Percentiles rank a stretch among this genome's conserved stretches.
These are phyloP conservation scores for Boletus barrowsii DNA, from an alignment of 768 basidiomycete genomes.

Conservation along the genomic window DNA sequence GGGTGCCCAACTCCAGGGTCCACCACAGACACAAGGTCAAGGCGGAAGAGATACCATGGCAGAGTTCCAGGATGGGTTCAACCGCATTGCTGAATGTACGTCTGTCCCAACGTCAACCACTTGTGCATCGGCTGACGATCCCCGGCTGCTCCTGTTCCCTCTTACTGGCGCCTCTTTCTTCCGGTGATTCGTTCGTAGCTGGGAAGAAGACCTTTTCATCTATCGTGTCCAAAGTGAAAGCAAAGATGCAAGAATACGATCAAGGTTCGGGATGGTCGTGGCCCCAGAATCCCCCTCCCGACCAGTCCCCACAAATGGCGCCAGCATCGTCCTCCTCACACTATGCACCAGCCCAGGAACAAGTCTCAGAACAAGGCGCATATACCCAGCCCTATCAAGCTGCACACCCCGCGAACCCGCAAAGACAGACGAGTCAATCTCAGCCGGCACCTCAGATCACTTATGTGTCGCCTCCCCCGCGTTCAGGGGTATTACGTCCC, in stretches of 20 bases:
- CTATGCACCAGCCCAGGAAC: background rate
- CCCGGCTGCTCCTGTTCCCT: too few species aligned
- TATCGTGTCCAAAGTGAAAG: conserved; percentile 73
- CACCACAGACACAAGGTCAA: conserved; percentile 12
- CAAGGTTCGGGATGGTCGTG: conserved; percentile 34
- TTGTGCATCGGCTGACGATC: background rate
- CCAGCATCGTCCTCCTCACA: background rate
- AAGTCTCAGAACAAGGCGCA: background rate
- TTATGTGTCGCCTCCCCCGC: conserved; percentile 11
- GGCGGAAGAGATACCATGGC: conserved; percentile 49
- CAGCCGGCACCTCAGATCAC: conserved; percentile 6
- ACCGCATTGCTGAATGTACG: conserved; percentile 76
- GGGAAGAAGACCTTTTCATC: conserved; percentile 77
- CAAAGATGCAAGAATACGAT: conserved; percentile 82
- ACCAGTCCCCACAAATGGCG: background rate
- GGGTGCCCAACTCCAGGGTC: conserved; percentile 4
- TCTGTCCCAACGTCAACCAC: background rate
- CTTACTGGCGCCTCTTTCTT: background rate
- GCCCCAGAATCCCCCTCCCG: conserved; percentile 5
- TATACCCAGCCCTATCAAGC: conserved; percentile 5
- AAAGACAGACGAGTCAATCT: conserved; percentile 8
- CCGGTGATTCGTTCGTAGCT: conserved; percentile 34
- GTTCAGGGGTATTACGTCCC: conserved; percentile 5
- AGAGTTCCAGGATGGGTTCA: conserved; percentile 74
- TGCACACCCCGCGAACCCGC: background rate